Conservation (phyloP, 73 alveolate species). For the Blepharisma japonicum region DNA sequence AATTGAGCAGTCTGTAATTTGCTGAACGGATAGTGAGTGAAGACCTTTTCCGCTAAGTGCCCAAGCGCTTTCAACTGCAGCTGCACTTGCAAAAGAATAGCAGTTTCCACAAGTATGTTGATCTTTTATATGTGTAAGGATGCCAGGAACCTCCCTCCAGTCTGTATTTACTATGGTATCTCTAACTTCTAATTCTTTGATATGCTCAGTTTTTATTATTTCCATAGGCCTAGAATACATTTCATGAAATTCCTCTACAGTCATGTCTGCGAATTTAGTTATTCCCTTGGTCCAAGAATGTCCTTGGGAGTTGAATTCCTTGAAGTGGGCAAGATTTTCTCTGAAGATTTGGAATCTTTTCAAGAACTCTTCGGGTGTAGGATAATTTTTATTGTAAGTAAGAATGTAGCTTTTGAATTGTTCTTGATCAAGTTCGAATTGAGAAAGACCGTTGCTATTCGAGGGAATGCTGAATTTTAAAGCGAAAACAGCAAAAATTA, state of each 20-base stretch:
- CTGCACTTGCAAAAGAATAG: slow-evolving; percentile 75
- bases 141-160: slow-evolving; percentile 56
- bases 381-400: not conserved
- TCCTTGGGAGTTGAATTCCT: not conserved
- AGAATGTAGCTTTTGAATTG: not conserved
- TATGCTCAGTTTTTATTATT: not conserved
- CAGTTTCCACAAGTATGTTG: slow-evolving; percentile 82
- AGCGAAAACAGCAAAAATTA: no score
- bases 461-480: no score
- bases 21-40: slow-evolving; percentile 46
- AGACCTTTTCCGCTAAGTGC: not conserved
- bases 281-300: not conserved
- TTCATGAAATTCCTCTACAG: not conserved
- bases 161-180: not conserved
- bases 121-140: slow-evolving; percentile 55
- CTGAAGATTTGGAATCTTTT: slow-evolving; percentile 5
- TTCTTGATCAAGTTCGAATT: not conserved
- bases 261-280: not conserved
- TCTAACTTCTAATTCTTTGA: not conserved
- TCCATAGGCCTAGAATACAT: not conserved
- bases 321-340: not conserved
- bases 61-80: not conserved
- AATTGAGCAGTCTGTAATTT: slow-evolving; percentile 54
- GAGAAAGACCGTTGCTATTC: no score
- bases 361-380: not conserved